These are phyloP conservation scores for Colletotrichum musicola DNA, from an alignment of 2,329 filamentous ascomycete genomes.

Conservation along the genomic window DNA sequence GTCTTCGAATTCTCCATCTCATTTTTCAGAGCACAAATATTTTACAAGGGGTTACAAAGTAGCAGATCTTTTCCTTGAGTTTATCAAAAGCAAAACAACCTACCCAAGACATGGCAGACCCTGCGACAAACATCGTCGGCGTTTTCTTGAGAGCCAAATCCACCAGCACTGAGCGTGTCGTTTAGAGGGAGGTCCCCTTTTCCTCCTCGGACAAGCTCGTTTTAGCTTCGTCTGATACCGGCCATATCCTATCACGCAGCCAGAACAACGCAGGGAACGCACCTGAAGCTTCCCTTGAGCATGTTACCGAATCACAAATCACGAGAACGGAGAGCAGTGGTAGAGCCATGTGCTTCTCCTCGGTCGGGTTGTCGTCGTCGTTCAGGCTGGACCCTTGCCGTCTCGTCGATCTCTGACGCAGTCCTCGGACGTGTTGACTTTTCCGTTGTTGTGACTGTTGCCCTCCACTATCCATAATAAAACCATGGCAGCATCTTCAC, in stretches of 20 bases:
- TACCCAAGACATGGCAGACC: slow-evolving; percentile 10
- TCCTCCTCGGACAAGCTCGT: slow-evolving; percentile 11
- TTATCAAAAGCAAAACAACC: no score
- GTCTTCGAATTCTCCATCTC: not conserved
- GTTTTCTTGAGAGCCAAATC: not conserved
- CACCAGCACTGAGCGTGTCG: slow-evolving; percentile 24
- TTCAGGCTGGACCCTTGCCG: slow-evolving; percentile 22
- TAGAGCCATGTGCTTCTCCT: slow-evolving; percentile 6
- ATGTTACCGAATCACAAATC: slow-evolving; percentile 16
- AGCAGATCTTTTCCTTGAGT: no score
- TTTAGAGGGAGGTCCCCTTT: slow-evolving; percentile 14
- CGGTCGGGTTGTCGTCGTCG: slow-evolving; percentile 1
- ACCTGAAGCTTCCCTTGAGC: slow-evolving; percentile 3
- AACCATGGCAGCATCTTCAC: slow-evolving; percentile 6
- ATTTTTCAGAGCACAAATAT: no score
- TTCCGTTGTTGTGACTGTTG: not conserved
- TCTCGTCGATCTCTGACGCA: slow-evolving; percentile 33
- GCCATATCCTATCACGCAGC: not conserved
- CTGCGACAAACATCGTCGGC: slow-evolving; percentile 1
- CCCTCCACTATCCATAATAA: not conserved
- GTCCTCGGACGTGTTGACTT: not conserved
- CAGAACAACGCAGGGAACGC: slow-evolving; percentile 1
- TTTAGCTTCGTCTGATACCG: slow-evolving; percentile 27
- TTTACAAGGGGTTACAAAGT: no score
- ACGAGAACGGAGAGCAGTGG: slow-evolving; percentile 4